Conservation (phyloP, 2,329 filamentous ascomycete species). For the Tolypocladium guangdongense region DNA sequence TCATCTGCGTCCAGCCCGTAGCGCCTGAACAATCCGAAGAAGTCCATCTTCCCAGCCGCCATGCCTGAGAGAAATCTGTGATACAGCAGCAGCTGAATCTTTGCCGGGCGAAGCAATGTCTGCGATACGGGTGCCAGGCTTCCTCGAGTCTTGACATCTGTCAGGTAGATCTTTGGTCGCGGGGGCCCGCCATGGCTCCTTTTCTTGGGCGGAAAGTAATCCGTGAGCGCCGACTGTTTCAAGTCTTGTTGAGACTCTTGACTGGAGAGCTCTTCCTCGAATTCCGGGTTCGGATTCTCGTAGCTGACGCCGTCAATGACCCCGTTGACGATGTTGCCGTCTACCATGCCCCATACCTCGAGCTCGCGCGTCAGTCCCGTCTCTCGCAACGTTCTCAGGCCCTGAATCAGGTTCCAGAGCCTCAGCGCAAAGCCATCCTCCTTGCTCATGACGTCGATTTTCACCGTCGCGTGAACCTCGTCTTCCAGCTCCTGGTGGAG, state of each 20-base stretch:
- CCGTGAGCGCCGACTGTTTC: conserved; percentile 27
- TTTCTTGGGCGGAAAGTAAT: conserved; percentile 25
- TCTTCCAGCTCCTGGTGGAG: conserved; percentile 80
- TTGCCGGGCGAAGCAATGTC: conserved; percentile 62
- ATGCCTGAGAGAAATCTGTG: conserved; percentile 73
- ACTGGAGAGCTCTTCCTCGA: conserved; percentile 47
- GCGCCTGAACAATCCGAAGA: conserved; percentile 55
- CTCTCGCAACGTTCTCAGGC: conserved; percentile 60
- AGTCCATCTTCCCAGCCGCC: conserved; percentile 59
- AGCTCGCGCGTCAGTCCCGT: conserved; percentile 65
- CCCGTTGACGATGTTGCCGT: conserved; percentile 76
- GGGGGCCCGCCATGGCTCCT: neutral
- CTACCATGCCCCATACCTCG: conserved; percentile 75
- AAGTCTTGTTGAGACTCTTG: conserved; percentile 16
- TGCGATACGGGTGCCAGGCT: conserved; percentile 53
- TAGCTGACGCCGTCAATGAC: conserved; percentile 81
- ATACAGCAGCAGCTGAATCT: conserved; percentile 84
- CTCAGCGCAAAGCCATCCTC: conserved; percentile 76
- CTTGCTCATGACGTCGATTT: conserved; percentile 58
- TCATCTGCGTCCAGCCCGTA: conserved; percentile 57
- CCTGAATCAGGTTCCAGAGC: conserved; percentile 88
- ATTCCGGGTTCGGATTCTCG: conserved; percentile 59
- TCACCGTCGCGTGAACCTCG: conserved; percentile 68
- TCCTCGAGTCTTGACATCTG: conserved; percentile 78
- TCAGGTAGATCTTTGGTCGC: conserved; percentile 51